A percentile compares a stretch with the other conserved stretches of the same genome.
These are phyloP conservation scores for Ensete glaucum DNA, from an alignment of 176 grass and related monocot species.

Conservation along the genomic window DNA sequence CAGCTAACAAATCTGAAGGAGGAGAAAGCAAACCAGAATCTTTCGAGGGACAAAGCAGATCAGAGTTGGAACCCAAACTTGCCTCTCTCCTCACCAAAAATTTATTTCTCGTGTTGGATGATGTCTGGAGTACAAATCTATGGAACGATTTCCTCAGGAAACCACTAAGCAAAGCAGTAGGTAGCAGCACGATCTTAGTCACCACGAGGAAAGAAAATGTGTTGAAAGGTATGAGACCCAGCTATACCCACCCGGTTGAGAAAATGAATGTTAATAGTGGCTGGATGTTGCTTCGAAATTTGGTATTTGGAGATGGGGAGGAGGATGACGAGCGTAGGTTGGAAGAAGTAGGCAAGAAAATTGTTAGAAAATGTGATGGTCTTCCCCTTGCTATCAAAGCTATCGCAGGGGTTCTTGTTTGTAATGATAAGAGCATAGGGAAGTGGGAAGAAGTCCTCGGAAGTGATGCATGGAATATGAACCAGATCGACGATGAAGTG, in stretches of 20 bases:
- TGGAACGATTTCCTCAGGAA: slow-evolving; percentile 12
- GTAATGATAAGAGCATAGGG: background rate
- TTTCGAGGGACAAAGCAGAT: slow-evolving; percentile 35
- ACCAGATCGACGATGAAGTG: slow-evolving; percentile 7
- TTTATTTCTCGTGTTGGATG: slow-evolving; percentile 70
- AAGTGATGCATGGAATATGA: slow-evolving; percentile 31
- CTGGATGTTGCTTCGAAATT: slow-evolving; percentile 35
- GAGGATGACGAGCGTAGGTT: slow-evolving; percentile 23
- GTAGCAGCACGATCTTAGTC: background rate
- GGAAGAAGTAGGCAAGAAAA: slow-evolving; percentile 6
- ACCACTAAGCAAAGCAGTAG: background rate
- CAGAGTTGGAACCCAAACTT: slow-evolving; percentile 42
- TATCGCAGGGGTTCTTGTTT: slow-evolving; percentile 22
- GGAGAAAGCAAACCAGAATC: slow-evolving; percentile 37
- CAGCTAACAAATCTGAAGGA: slow-evolving; percentile 25
- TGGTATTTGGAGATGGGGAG: slow-evolving; percentile 12
- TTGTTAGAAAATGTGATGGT: slow-evolving; percentile 31
- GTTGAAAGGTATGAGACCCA: slow-evolving; percentile 7
- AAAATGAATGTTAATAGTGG: slow-evolving; percentile 17
- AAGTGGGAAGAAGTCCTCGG: slow-evolving; percentile 19
- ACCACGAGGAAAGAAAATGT: slow-evolving; percentile 13
- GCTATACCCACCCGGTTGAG: slow-evolving; percentile 11
- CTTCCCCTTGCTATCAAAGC: slow-evolving; percentile 37
- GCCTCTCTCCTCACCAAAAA: slow-evolving; percentile 39
- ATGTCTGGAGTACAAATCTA: slow-evolving; percentile 28